These are phyloP conservation scores for Citrus hindsii DNA, from an alignment of 345 rosid genomes.

Conservation along the genomic window DNA sequence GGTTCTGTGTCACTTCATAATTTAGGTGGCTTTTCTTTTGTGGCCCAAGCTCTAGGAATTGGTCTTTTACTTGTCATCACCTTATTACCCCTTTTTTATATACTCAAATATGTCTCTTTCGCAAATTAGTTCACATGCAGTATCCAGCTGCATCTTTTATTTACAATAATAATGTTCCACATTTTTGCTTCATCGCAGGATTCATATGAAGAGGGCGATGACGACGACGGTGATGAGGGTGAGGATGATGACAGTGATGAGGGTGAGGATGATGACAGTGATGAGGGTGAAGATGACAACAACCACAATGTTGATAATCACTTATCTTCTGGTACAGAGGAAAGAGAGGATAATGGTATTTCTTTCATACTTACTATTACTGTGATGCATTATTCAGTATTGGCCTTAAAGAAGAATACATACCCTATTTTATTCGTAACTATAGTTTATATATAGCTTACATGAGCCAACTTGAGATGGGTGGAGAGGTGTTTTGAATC, in stretches of 20 bases:
- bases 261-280: no score
- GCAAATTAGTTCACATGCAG: neutral
- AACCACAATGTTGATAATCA: constrained; percentile 18
- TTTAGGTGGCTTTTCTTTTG: neutral
- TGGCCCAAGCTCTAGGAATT: neutral
- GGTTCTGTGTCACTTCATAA: neutral
- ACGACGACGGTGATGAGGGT: constrained; percentile 11
- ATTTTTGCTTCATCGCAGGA: constrained; percentile 34
- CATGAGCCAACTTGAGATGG: neutral
- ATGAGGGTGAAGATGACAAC: neutral
- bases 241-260: neutral
- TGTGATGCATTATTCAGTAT: neutral
- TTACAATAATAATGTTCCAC: neutral
- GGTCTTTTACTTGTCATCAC: neutral
- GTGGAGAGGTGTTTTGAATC: neutral
- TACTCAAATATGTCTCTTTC: neutral
- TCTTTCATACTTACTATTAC: constrained; percentile 10
- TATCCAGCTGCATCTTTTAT: neutral
- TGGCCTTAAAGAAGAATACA: neutral
- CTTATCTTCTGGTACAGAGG: constrained; percentile 43
- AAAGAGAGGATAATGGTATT: constrained; percentile 31
- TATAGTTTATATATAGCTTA: neutral
- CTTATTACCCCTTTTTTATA: neutral
- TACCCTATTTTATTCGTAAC: neutral
- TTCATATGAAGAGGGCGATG: constrained; percentile 38